phyloP scores from a whole-genome alignment of 176 grass and related monocot genomes.

The Lolium multiflorum region DNA sequence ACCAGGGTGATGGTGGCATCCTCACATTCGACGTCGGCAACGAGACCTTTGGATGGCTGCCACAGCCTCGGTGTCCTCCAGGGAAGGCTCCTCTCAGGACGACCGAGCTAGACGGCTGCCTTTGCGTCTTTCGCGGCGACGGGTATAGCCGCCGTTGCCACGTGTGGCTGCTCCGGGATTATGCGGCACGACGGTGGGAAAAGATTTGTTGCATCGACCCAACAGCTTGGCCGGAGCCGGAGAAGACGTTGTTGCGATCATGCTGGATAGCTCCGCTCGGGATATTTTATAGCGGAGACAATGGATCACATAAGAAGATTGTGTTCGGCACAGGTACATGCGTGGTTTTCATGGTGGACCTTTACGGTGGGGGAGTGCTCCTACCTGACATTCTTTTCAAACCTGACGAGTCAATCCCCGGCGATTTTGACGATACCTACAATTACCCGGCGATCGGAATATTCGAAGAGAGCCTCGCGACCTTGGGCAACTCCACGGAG shows the following conservation, averaged over 20 bases:
- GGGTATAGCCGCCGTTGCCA: background rate
- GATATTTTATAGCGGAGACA: background rate
- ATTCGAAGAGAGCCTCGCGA: background rate
- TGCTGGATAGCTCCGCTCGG: background rate
- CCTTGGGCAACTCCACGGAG: background rate
- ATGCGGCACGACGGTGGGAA: background rate
- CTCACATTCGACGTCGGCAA: background rate
- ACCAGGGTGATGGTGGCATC: background rate
- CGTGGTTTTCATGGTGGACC: too few relatives aligned
- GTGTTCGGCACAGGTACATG: too few relatives aligned
- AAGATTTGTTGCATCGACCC: constrained; percentile 1
- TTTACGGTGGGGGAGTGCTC: background rate
- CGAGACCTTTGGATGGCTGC: background rate
- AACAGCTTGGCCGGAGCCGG: background rate
- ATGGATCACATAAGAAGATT: background rate
- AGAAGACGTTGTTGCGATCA: background rate
- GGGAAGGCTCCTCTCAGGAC: too few relatives aligned
- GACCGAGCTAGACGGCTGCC: background rate
- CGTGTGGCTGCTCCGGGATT: background rate
- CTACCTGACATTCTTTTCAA: background rate
- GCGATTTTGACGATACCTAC: background rate
- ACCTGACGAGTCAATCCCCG: background rate
- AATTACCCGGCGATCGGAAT: too few relatives aligned
- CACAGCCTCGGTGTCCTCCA: too few relatives aligned
- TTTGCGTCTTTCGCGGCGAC: background rate